These are phyloP conservation scores for Neofusicoccum kwambonambiense DNA, from an alignment of 2,329 filamentous ascomycete genomes.

Conservation along the genomic window DNA sequence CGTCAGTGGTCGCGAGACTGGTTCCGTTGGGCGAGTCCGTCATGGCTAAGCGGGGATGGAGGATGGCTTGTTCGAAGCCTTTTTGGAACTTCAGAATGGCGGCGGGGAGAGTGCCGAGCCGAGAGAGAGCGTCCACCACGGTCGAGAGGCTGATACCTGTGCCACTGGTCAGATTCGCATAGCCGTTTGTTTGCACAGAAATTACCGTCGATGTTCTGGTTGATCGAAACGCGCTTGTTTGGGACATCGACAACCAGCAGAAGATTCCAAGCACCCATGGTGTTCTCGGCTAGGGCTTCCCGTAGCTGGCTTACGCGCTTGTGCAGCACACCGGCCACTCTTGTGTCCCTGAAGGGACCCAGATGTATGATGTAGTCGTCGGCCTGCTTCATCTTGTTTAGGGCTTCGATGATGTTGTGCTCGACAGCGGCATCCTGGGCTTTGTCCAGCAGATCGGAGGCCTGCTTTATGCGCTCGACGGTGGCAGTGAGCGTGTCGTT, in stretches of 20 bases:
- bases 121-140: conserved; percentile 36
- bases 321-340: conserved; percentile 64
- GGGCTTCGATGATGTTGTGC: conserved; percentile 46
- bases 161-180: no score
- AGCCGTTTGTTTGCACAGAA: no score
- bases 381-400: conserved; percentile 50
- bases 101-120: conserved; percentile 47
- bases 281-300: conserved; percentile 62
- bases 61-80: conserved; percentile 60
- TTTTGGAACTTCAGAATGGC: conserved; percentile 60
- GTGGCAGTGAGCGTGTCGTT: conserved; percentile 53
- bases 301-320: conserved; percentile 66
- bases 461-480: conserved; percentile 51
- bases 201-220: conserved; percentile 51
- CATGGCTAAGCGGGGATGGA: conserved; percentile 57
- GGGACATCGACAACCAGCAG: conserved; percentile 64
- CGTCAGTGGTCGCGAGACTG: conserved; percentile 33
- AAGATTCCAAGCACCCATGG: conserved; percentile 69
- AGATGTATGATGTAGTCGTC: conserved; percentile 59
- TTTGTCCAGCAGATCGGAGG: conserved; percentile 49
- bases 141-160: conserved; percentile 31
- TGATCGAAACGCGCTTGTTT: conserved; percentile 57
- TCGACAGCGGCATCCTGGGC: conserved; percentile 46
- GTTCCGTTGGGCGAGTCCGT: conserved; percentile 35
- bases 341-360: conserved; percentile 60